A percentile compares a stretch with the other conserved stretches of the same genome.
Evolutionary conservation across 23 red algal genomes (phyloP).

Genomic region (Gracilaria domingensis): DNA sequence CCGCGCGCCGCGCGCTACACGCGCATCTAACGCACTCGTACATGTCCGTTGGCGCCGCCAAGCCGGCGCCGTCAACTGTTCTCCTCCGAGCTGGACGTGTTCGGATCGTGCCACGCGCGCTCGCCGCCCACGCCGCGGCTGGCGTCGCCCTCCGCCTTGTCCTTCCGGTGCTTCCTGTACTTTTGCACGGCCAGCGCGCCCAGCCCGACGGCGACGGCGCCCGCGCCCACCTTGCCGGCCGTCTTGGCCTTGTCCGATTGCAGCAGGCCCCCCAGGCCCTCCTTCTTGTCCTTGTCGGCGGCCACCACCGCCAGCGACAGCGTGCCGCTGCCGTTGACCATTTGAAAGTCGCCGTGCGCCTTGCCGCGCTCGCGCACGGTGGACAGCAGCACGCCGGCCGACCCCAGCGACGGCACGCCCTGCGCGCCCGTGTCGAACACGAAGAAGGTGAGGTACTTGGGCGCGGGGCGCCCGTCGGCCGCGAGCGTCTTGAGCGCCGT

Average conservation of each 20-base stretch:
- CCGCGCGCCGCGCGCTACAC: too few species aligned
- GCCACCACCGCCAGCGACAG: slow-evolving; percentile 21
- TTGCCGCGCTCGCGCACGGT: slow-evolving; percentile 37
- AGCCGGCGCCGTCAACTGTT: background rate
- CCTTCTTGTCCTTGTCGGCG: background rate
- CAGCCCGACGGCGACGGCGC: slow-evolving; percentile 34
- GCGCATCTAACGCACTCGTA: background rate
- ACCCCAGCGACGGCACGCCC: slow-evolving; percentile 67
- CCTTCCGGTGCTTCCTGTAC: slow-evolving; percentile 37
- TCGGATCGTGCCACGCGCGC: background rate
- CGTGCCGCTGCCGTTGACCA: slow-evolving; percentile 59
- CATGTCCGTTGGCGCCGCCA: background rate
- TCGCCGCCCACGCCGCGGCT: background rate
- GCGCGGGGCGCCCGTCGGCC: slow-evolving; percentile 44
- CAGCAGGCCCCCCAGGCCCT: slow-evolving; percentile 17
- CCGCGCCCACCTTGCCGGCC: slow-evolving; percentile 32
- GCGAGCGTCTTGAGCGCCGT: slow-evolving; percentile 22
- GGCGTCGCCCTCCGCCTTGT: background rate
- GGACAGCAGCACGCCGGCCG: slow-evolving; percentile 56
- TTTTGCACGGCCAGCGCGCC: slow-evolving; percentile 48
- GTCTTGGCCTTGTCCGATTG: slow-evolving; percentile 5
- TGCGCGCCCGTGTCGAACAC: slow-evolving; percentile 59
- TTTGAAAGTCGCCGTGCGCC: slow-evolving; percentile 62
- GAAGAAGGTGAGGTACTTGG: slow-evolving; percentile 72
- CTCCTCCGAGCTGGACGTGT: background rate